Base-by-base conservation (phyloP, 768 basidiomycete species). In the Sporobolomyces roseus region DNA sequence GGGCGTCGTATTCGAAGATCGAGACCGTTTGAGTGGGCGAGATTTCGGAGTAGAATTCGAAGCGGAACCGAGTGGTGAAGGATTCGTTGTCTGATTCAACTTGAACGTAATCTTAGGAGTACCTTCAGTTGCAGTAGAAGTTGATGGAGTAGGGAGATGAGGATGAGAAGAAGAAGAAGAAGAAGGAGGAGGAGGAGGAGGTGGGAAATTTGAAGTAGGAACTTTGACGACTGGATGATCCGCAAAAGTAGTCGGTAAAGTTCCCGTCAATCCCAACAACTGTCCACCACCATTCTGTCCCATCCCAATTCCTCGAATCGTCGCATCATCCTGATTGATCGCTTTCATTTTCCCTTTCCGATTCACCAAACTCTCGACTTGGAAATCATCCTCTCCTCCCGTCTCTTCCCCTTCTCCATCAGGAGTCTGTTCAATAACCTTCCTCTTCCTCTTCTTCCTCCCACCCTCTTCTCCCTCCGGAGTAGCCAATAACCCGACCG, bases 361-460 rank as follows among this genome's bases (percentile, higher is more conserved):
- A 13, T 33, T 6, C 45, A 46, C 14, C 50, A 63, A 36, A 17
- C 46, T 78, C 32, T 74, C 78, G 48, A 38, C 45, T 43, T 45
- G n/a, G 41, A 41, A 41, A 32, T 51, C 61, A 72, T 78, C 43
- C 5, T 52, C 43, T 45, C 45, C 56, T 45, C 45, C 56, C 16
- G 56, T 41, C 7, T 35, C 61, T 79, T 68, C 75, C 76, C 70
- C 75, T 78, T 45, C 74, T 16, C 35, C 33, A 5, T 21, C 19
- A 36, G 14, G 36, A 8, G 52, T n/a, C n/a, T n/a, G n/a, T n/a
- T n/a, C n/a, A n/a, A n/a, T 54, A 23, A 27, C 35, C 54, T 35
- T 55, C 32, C 52, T 53, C 21, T 33, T 66, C 30, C 60, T 23
- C 8, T 29, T 27, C 25, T 29, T 21, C 5, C 51, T 21, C 27